phyloP scores from a whole-genome alignment of 2,329 filamentous ascomycete genomes.

The Cordyceps pruinosa region DNA sequence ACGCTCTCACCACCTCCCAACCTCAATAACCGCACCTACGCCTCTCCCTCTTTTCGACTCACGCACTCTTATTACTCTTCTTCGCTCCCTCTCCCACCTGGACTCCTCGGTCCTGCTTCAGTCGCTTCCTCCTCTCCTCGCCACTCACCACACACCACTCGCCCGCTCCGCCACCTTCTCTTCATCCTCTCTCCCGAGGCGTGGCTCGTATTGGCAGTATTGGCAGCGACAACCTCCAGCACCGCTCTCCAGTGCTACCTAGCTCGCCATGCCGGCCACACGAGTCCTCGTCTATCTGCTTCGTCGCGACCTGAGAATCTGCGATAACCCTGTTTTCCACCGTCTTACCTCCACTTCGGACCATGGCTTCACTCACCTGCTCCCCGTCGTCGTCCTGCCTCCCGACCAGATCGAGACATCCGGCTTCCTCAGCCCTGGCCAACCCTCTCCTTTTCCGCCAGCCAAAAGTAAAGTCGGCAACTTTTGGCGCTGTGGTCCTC shows the following conservation, averaged over 20 bases:
- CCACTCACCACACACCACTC: too few species aligned
- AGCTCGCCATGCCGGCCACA: conserved; percentile 24
- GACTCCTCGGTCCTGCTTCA: not conserved
- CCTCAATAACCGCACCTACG: too few species aligned
- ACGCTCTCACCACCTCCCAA: not conserved
- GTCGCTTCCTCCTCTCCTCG: not conserved
- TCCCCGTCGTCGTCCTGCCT: conserved; percentile 64
- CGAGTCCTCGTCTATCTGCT: conserved; percentile 64
- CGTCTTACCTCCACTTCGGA: conserved; percentile 40
- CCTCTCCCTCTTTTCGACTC: conserved; percentile 8
- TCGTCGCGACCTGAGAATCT: conserved; percentile 63
- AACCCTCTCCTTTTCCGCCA: conserved; percentile 58
- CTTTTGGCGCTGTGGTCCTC: conserved; percentile 68
- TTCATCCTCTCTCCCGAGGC: not conserved
- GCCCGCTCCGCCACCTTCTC: too few species aligned
- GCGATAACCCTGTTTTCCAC: conserved; percentile 69
- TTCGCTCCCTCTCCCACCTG: not conserved
- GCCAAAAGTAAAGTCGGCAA: conserved; percentile 57
- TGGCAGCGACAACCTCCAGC: not conserved
- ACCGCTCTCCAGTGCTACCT: not conserved
- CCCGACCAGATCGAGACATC: conserved; percentile 68
- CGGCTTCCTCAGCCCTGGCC: conserved; percentile 55
- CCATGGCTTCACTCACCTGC: conserved; percentile 58
- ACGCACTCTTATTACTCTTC: conserved; percentile 3
- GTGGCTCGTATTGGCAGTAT: not conserved